Conservation (phyloP, 495 filamentous ascomycete species). For the Hypoxylon subgilvum region DNA sequence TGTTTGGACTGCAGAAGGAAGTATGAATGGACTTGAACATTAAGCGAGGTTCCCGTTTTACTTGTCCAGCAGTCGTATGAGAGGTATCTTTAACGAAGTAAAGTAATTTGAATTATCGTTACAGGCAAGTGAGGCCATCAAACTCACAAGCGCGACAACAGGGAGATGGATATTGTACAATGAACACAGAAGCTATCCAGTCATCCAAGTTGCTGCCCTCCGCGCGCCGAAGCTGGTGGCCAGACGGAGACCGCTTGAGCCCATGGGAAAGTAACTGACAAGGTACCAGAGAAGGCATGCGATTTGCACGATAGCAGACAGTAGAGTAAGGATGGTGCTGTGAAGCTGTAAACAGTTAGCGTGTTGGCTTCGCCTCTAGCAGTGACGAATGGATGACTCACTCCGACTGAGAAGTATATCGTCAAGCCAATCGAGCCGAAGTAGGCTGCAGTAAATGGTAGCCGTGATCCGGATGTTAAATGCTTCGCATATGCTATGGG, state of each 20-base stretch:
- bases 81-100: background rate
- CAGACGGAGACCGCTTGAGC: slow-evolving; percentile 83
- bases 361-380: background rate
- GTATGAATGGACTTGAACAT: background rate
- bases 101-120: background rate
- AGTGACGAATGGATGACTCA: slow-evolving; percentile 59
- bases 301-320: slow-evolving; percentile 83
- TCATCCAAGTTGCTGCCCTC: slow-evolving; percentile 88
- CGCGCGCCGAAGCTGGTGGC: slow-evolving; percentile 84
- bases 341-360: slow-evolving; percentile 66
- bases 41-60: background rate
- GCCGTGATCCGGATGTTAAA: slow-evolving; percentile 78
- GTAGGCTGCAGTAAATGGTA: slow-evolving; percentile 96
- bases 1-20: background rate
- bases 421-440: slow-evolving; percentile 93
- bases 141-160: background rate
- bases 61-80: background rate
- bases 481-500: slow-evolving; percentile 81
- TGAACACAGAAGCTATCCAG: slow-evolving; percentile 57
- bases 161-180: slow-evolving; percentile 19
- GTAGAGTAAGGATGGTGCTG: slow-evolving; percentile 78
- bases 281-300: slow-evolving; percentile 89
- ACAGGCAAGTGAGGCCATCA: background rate
- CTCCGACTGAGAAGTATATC: slow-evolving; percentile 87
- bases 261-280: slow-evolving; percentile 98